Percentiles rank a stretch among this genome's conserved stretches.
Conservation (phyloP, 306 rosid species). For the Biancaea sappan region DNA sequence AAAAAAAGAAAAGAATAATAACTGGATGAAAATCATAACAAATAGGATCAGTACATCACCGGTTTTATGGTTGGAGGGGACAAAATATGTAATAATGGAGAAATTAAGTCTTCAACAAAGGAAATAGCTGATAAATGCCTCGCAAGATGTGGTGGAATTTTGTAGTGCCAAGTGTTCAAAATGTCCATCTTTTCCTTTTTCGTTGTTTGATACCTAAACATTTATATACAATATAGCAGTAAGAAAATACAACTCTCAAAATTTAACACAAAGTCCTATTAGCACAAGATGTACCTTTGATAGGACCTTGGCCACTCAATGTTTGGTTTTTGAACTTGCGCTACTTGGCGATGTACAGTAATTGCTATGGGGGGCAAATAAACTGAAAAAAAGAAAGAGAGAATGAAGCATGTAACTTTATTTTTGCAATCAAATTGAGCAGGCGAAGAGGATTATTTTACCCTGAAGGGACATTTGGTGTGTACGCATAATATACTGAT, state of each 20-base stretch:
- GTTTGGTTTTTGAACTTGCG: conserved; percentile 90
- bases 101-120: conserved; percentile 79
- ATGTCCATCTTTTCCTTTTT: conserved; percentile 65
- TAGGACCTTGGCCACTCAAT: conserved; percentile 93
- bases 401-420: conserved; percentile 27
- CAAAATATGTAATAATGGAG: conserved; percentile 77
- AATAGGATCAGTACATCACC: conserved; percentile 53
- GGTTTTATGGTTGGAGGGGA: conserved; percentile 84
- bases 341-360: conserved; percentile 62
- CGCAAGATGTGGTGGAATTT: conserved; percentile 68
- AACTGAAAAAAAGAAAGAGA: conserved; percentile 47
- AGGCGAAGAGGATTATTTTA: conserved; percentile 43
- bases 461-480: conserved; percentile 75
- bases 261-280: conserved; percentile 31
- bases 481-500: conserved; percentile 70
- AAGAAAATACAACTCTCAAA: conserved; percentile 2
- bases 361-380: conserved; percentile 71
- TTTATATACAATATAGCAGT: conserved; percentile 31
- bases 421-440: conserved; percentile 12
- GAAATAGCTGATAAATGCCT: conserved; percentile 73
- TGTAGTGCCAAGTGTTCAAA: conserved; percentile 76
- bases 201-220: conserved; percentile 67
- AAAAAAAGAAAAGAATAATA: neutral
- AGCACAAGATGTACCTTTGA: conserved; percentile 61
- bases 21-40: conserved; percentile 2